Evolutionary conservation across 805 yeast species (phyloP).

Genomic region (Vanderwaltozyma verrucispora): DNA sequence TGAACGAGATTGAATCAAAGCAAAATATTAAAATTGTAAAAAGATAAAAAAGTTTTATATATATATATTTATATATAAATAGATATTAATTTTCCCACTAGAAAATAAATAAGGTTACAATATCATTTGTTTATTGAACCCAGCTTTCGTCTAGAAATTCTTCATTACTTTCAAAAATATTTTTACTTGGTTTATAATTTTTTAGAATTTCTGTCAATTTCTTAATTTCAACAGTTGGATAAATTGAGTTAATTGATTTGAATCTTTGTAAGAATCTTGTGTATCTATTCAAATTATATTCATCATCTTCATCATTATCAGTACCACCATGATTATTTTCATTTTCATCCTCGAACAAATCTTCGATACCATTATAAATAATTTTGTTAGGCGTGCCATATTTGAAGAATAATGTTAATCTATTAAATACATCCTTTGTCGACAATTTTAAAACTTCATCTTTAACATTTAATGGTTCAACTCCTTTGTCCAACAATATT

Average conservation of each 20-base stretch:
- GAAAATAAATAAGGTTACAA: too few relatives aligned
- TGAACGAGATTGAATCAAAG: too few relatives aligned
- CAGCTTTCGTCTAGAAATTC: neutral
- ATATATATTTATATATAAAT: neutral
- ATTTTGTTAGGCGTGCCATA: conserved; percentile 54
- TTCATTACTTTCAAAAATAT: neutral
- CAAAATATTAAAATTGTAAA: too few relatives aligned
- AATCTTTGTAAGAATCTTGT: neutral
- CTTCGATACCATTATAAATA: conserved; percentile 30
- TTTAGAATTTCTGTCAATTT: conserved; percentile 13
- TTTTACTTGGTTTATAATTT: conserved; percentile 2
- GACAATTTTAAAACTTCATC: conserved; percentile 35
- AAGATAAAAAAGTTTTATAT: too few relatives aligned
- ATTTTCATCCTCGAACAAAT: conserved; percentile 25
- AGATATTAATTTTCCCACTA: too few relatives aligned
- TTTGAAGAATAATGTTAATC: conserved; percentile 35
- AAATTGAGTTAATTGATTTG: conserved; percentile 2
- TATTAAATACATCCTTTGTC: conserved; percentile 38
- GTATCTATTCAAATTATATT: too few relatives aligned
- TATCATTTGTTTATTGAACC: too few relatives aligned
- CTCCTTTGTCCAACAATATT: conserved; percentile 42
- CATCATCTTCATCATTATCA: conserved; percentile 4
- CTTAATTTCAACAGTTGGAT: conserved; percentile 19
- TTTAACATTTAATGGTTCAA: conserved; percentile 34
- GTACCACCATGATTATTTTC: conserved; percentile 27